These are phyloP conservation scores for Aureobasidium sp. DNA, from an alignment of 2,329 filamentous ascomycete species.

Conservation along the genomic window DNA sequence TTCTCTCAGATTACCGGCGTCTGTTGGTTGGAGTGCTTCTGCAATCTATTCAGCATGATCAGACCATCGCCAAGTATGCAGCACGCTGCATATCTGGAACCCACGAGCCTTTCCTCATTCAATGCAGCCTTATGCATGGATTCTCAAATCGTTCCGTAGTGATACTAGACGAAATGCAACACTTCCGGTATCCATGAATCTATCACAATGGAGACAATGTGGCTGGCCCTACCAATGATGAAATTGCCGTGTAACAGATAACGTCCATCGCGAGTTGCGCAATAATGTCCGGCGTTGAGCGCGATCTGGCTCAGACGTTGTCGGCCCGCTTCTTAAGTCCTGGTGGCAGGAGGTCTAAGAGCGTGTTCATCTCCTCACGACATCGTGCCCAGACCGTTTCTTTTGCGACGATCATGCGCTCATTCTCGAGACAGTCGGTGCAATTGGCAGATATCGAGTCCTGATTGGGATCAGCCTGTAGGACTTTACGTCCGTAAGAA, in stretches of 20 bases:
- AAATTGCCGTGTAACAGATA: background rate
- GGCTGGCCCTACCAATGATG: background rate
- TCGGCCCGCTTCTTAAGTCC: conserved; percentile 11
- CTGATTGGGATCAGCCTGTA: background rate
- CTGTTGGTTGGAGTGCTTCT: background rate
- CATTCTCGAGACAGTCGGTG: background rate
- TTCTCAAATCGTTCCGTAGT: conserved; percentile 7
- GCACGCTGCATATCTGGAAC: conserved; percentile 12
- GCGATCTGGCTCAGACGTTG: conserved; percentile 12
- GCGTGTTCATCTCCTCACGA: background rate
- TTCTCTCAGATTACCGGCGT: background rate
- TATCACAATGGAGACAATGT: background rate
- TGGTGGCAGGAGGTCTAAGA: background rate
- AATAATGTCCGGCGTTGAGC: background rate
- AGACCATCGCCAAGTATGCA: conserved; percentile 8
- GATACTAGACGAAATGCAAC: conserved; percentile 4
- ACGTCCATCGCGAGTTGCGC: background rate
- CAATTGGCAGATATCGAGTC: background rate
- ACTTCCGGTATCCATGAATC: background rate
- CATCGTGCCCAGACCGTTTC: background rate
- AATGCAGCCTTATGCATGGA: conserved; percentile 9
- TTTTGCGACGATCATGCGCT: conserved; percentile 7
- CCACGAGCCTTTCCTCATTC: background rate
- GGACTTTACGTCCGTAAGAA: background rate
- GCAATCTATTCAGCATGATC: conserved; percentile 3